Base-by-base conservation (phyloP, 305 asterid species). In the Andrographis paniculata region DNA sequence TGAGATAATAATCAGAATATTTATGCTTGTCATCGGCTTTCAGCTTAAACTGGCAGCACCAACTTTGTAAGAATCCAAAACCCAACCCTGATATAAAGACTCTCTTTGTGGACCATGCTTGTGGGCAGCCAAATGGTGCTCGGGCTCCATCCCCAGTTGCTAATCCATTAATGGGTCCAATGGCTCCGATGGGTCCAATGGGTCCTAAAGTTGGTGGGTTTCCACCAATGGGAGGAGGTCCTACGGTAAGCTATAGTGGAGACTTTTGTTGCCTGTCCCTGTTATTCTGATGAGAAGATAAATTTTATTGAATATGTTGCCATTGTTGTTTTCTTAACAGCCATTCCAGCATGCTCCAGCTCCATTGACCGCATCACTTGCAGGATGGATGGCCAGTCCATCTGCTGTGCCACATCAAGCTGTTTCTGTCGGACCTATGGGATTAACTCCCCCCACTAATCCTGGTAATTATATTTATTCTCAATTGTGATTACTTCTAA, bases 31-130 rank as follows among this genome's bases (percentile, higher is more conserved):
- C 57, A 21, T 20, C 50, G 55, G 28, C 17, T 56, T 56, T 69
- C 85, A 83, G 92, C 64, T 68, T 80, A 56, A 80, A 80, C 48
- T 80, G 94, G 94, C 94, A 83, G 70, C 94, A 80, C 56, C 87
- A 75, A 63, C 85, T 77, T 33, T 83, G 94, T 62, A 73, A 73
- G 68, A 75, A 67, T 56, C 93, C 88, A 27, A 77, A 67, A 69
- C 71, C 79, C 42, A 75, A 77, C 66, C 88, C 88, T 41, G 83
- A 77, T 45, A 75, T 80, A 45, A 80, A 67, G 65, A 71, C 93
- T 36, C 87, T 84, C 45, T 75, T 84, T 59, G 71, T 59, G 56
- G 94, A 84, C 60, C 94, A 84, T 56, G 48, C 62, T 57, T 84
- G 93, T 56, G 85, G 69, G 38, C 85, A 68, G 45, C 64, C 72